Conservation (phyloP, 768 basidiomycete genomes). For the Hygrocybe coccinea region DNA sequence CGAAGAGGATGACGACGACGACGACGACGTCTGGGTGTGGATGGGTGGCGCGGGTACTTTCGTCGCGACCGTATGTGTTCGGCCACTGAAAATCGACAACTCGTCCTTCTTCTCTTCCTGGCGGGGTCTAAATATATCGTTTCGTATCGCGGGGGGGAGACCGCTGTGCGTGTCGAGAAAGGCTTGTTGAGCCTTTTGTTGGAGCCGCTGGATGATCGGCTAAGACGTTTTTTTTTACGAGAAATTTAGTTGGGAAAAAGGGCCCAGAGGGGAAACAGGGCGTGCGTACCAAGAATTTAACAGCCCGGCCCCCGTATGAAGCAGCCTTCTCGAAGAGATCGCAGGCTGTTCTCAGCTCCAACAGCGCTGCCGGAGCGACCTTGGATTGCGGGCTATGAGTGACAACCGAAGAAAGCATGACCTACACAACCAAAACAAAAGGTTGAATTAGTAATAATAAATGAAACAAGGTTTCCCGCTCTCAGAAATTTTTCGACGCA, state of each 20-base stretch:
- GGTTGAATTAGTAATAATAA: neutral
- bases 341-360: slow-evolving; percentile 58
- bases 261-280: neutral
- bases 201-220: slow-evolving; percentile 63
- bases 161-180: slow-evolving; percentile 47
- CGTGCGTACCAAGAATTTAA: slow-evolving; percentile 56
- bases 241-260: neutral
- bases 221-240: slow-evolving; percentile 25
- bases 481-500: slow-evolving; percentile 37
- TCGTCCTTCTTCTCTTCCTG: slow-evolving; percentile 55
- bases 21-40: slow-evolving; percentile 2
- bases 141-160: slow-evolving; percentile 39
- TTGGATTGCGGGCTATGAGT: slow-evolving; percentile 63
- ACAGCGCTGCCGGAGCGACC: slow-evolving; percentile 63
- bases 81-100: slow-evolving; percentile 71
- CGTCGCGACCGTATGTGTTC: slow-evolving; percentile 58
- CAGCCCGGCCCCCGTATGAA: slow-evolving; percentile 56
- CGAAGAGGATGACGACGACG: slow-evolving; percentile 1
- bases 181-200: slow-evolving; percentile 53
- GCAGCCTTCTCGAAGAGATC: slow-evolving; percentile 65
- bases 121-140: slow-evolving; percentile 55
- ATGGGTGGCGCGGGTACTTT: slow-evolving; percentile 30
- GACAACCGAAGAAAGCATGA: slow-evolving; percentile 74
- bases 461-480: no score
- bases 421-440: slow-evolving; percentile 35